Evolutionary conservation across 306 rosid species (phyloP).

Genomic region (Canavalia gladiata): DNA sequence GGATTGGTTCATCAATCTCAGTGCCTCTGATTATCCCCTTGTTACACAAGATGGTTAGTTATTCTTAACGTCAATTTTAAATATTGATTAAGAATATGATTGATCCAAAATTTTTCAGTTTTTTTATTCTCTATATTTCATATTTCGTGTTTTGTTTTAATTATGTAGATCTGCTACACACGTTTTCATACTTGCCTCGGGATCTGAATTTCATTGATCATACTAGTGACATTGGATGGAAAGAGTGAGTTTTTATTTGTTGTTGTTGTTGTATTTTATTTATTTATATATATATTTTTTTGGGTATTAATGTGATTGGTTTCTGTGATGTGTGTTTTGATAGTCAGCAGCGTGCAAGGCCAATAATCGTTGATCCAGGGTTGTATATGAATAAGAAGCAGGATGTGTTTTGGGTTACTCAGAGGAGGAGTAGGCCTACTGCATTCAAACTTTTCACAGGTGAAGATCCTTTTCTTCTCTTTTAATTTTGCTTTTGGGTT

Average conservation of each 20-base stretch:
- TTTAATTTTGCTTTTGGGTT: conserved; percentile 9
- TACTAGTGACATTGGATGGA: conserved; percentile 98
- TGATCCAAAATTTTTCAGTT: no score
- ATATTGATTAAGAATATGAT: no score
- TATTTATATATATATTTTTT: not conserved
- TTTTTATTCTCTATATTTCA: not conserved
- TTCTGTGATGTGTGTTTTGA: conserved; percentile 7
- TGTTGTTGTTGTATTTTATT: not conserved
- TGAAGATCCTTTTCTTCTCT: conserved; percentile 45
- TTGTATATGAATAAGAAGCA: conserved; percentile 86
- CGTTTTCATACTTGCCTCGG: conserved; percentile 86
- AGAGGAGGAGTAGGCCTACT: conserved; percentile 94
- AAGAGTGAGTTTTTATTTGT: conserved; percentile 69
- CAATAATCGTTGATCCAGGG: conserved; percentile 92
- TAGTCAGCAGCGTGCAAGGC: conserved; percentile 91
- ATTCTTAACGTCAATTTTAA: not conserved
- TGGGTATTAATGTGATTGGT: conserved; percentile 35
- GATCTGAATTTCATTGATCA: conserved; percentile 99
- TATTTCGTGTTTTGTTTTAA: conserved; percentile 35
- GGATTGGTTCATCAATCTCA: conserved; percentile 99
- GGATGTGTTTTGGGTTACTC: conserved; percentile 96
- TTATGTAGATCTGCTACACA: conserved; percentile 85
- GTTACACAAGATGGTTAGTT: conserved; percentile 93
- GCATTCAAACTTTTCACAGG: conserved; percentile 99
- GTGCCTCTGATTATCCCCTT: conserved; percentile 97